These are phyloP conservation scores for Asterophora parasitica DNA, from an alignment of 768 basidiomycete genomes.

Conservation along the genomic window DNA sequence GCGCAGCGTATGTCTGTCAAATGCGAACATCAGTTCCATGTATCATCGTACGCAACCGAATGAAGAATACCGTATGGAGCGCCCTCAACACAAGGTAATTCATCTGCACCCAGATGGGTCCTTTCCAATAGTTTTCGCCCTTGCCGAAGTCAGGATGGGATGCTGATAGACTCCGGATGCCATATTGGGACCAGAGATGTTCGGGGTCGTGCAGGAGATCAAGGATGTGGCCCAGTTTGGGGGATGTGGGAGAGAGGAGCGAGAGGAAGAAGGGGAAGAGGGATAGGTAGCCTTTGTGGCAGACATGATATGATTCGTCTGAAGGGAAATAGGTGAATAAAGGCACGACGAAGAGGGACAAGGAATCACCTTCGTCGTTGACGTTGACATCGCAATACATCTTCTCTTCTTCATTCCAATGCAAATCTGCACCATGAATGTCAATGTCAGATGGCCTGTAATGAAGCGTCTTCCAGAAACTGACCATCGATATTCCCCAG, in stretches of 20 bases:
- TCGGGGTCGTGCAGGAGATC: constrained; percentile 75
- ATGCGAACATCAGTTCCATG: background rate
- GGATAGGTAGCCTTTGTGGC: constrained; percentile 90
- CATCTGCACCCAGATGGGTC: constrained; percentile 97
- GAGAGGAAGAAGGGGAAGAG: constrained; percentile 89
- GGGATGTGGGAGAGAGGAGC: constrained; percentile 71
- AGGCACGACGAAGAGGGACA: constrained; percentile 2
- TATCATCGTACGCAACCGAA: background rate
- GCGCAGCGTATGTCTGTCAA: constrained; percentile 65
- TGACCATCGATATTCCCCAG: constrained; percentile 82
- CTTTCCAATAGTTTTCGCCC: constrained; percentile 97
- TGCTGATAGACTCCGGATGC: constrained; percentile 83
- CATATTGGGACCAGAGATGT: constrained; percentile 89
- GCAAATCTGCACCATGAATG: constrained; percentile 55
- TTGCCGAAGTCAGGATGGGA: constrained; percentile 85
- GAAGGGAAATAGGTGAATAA: constrained; percentile 6
- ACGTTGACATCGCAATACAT: constrained; percentile 94
- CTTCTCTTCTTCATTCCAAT: constrained; percentile 84
- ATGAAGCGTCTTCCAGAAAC: constrained; percentile 2
- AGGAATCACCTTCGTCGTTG: constrained; percentile 66
- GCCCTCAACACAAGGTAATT: constrained; percentile 86
- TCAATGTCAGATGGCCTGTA: constrained; percentile 2
- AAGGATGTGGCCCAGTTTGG: constrained; percentile 76
- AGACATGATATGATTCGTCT: constrained; percentile 92
- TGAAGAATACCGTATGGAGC: constrained; percentile 58